phyloP scores from a whole-genome alignment of 257 asterid species.

The Lycium ferocissimum region DNA sequence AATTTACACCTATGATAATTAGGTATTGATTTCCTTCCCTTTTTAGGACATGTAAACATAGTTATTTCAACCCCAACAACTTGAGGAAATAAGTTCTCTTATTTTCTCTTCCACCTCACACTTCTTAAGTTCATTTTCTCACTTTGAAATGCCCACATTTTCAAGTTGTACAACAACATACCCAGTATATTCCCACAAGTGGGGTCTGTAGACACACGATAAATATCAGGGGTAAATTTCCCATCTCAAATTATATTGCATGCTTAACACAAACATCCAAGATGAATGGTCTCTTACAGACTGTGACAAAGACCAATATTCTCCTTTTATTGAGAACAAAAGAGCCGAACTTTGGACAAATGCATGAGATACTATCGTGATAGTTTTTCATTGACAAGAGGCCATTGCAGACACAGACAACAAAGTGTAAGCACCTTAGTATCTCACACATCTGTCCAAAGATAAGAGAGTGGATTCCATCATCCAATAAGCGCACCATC shows the following conservation, averaged over 20 bases:
- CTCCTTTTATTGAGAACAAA: background rate
- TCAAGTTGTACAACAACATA: background rate
- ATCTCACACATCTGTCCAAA: constrained; percentile 2
- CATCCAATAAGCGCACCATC: background rate
- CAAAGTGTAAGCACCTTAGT: background rate
- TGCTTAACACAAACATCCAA: constrained; percentile 22
- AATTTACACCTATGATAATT: no score
- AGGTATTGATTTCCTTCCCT: no score
- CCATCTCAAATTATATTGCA: background rate
- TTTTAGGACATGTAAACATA: no score
- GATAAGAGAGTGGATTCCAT: background rate
- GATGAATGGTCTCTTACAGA: constrained; percentile 11
- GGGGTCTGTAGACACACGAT: background rate
- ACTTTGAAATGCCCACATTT: background rate
- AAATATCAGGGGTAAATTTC: background rate
- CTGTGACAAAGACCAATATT: constrained; percentile 6
- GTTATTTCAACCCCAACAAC: no score
- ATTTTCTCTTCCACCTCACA: no score
- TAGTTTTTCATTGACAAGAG: background rate
- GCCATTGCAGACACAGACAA: background rate
- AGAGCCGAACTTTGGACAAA: constrained; percentile 18
- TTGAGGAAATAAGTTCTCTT: no score
- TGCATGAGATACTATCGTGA: constrained; percentile 7
- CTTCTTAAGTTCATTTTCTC: background rate
- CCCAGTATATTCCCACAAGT: no score